Conservation (phyloP, 2,329 filamentous ascomycete species). For the Alternaria sp. region DNA sequence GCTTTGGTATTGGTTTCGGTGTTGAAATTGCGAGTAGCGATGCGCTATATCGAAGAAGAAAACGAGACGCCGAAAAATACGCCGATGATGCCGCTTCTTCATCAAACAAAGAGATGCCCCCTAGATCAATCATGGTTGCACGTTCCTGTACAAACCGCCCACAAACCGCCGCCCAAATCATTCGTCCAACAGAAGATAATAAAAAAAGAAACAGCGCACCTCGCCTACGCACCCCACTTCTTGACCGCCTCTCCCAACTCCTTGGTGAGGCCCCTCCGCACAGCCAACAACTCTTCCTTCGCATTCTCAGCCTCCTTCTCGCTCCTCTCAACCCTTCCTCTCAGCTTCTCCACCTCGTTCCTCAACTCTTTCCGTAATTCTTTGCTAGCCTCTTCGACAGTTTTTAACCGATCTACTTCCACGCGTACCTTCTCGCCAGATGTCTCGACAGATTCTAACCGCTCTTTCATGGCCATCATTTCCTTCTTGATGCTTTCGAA, state of each 20-base stretch:
- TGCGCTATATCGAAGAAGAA: background rate
- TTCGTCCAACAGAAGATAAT: background rate
- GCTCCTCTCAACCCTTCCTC: conserved; percentile 12
- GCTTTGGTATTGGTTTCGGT: too few relatives aligned
- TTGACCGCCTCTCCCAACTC: conserved; percentile 19
- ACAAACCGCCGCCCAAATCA: background rate
- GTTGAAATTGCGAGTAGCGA: background rate
- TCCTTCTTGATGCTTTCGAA: conserved; percentile 9
- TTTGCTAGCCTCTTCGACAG: conserved; percentile 6
- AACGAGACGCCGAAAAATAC: background rate
- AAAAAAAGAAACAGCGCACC: background rate
- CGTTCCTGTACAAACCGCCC: background rate
- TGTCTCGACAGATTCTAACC: conserved; percentile 13
- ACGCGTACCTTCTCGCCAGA: conserved; percentile 10
- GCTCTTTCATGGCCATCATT: conserved; percentile 22
- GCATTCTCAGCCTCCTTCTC: conserved; percentile 18
- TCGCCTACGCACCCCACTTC: conserved; percentile 15
- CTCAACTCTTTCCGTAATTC: conserved; percentile 12
- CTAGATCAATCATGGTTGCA: background rate
- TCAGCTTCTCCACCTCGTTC: conserved; percentile 7
- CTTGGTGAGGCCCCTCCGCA: conserved; percentile 10
- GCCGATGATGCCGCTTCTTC: conserved; percentile 6
- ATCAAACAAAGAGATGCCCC: background rate
- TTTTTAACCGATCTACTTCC: conserved; percentile 4
- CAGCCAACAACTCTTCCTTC: conserved; percentile 13